Conservation (phyloP, 139 green algal genomes). For the Picochlorum sp. region DNA sequence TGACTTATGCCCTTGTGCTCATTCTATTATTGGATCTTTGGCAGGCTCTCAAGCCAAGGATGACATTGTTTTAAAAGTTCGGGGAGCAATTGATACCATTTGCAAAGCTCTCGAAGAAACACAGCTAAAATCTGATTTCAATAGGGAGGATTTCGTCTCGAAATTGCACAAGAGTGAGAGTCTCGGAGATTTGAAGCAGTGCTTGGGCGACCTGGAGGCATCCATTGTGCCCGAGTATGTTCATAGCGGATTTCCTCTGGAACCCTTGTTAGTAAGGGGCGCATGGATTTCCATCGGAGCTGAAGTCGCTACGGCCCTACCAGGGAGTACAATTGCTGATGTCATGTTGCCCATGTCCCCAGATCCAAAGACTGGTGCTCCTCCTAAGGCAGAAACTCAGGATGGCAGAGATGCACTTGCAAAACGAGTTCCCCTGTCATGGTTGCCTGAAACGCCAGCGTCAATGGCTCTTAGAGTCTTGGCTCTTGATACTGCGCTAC, state of each 20-base stretch:
- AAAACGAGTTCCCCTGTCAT: slow-evolving; percentile 37
- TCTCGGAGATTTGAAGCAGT: slow-evolving; percentile 28
- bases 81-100: slow-evolving; percentile 6
- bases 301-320: slow-evolving; percentile 30
- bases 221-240: slow-evolving; percentile 25
- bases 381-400: not conserved
- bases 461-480: slow-evolving; percentile 57
- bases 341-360: slow-evolving; percentile 5
- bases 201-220: slow-evolving; percentile 49
- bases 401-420: not conserved
- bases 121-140: slow-evolving; percentile 1
- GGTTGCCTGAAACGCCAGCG: slow-evolving; percentile 63
- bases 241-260: not conserved
- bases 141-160: slow-evolving; percentile 20
- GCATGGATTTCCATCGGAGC: slow-evolving; percentile 45
- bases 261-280: slow-evolving; percentile 43
- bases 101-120: not conserved
- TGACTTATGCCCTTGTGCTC: not conserved
- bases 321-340: slow-evolving; percentile 8
- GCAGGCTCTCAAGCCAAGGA: no score
- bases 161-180: slow-evolving; percentile 26
- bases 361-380: not conserved
- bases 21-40: not conserved
- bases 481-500: slow-evolving; percentile 53
- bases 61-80: slow-evolving; percentile 8